A percentile compares a stretch with the other conserved stretches of the same genome.
Evolutionary conservation across 129 eudicot genomes (phyloP).

Genomic region (Arctium lappa): DNA sequence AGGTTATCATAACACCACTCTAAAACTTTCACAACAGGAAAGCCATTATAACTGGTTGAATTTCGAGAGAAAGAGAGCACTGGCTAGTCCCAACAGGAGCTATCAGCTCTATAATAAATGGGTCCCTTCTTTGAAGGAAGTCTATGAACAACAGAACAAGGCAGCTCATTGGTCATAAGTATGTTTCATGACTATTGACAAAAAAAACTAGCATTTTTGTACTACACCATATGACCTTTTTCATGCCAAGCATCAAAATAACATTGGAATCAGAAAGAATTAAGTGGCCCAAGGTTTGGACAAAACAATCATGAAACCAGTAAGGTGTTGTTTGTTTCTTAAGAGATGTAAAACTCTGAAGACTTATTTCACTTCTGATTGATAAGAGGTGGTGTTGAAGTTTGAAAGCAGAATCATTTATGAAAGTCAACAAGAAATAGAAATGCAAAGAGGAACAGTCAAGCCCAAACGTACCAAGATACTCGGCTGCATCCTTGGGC

Average conservation of each 20-base stretch:
- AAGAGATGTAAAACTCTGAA: neutral
- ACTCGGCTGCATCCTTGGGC: constrained; percentile 88
- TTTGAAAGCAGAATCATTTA: neutral
- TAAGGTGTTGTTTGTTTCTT: too few species aligned
- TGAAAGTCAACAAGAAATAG: neutral
- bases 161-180: neutral
- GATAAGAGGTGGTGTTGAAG: neutral
- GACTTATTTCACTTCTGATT: neutral
- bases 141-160: neutral
- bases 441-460: neutral
- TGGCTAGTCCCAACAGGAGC: too few species aligned
- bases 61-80: too few species aligned
- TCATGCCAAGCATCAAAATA: neutral
- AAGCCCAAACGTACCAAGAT: constrained; percentile 41
- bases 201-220: neutral
- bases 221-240: neutral
- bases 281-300: neutral
- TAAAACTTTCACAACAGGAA: too few species aligned
- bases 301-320: neutral
- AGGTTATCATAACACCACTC: too few species aligned
- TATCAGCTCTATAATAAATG: too few species aligned
- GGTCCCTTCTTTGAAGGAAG: too few species aligned
- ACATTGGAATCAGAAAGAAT: neutral
- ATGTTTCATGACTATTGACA: neutral
- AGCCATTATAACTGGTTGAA: too few species aligned